Conservation (phyloP, 1,139 yeast species). For the Pneumocystis murina region DNA sequence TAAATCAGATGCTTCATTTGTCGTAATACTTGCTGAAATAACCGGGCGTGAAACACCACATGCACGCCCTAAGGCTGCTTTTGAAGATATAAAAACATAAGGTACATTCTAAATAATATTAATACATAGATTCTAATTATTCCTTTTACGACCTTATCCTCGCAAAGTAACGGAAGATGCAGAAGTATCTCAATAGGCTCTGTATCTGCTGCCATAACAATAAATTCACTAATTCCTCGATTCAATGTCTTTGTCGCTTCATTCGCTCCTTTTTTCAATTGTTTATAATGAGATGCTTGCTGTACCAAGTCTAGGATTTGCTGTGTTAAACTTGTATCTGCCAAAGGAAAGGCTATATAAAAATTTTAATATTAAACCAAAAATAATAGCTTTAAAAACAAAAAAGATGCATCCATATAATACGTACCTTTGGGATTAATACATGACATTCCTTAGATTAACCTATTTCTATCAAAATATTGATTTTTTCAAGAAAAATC, state of each 20-base stretch:
- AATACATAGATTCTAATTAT: neutral
- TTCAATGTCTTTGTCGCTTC: slow-evolving; percentile 99
- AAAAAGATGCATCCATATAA: neutral
- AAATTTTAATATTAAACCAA: neutral
- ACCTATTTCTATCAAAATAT: too few species aligned
- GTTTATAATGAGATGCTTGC: slow-evolving; percentile 96
- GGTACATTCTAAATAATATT: slow-evolving; percentile 39
- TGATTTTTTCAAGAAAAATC: too few species aligned
- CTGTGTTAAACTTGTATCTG: slow-evolving; percentile 88
- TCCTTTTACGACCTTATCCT: slow-evolving; percentile 62
- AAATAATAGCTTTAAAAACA: neutral
- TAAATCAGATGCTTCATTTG: slow-evolving; percentile 96
- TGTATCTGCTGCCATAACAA: slow-evolving; percentile 99
- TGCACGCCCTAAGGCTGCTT: slow-evolving; percentile 98
- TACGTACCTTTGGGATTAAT: neutral
- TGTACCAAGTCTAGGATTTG: slow-evolving; percentile 96
- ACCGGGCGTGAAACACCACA: slow-evolving; percentile 99
- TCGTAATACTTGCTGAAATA: slow-evolving; percentile 94
- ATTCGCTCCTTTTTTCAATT: slow-evolving; percentile 97
- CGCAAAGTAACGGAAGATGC: slow-evolving; percentile 94
- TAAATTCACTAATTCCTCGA: slow-evolving; percentile 99
- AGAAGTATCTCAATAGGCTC: slow-evolving; percentile 97
- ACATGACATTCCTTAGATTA: neutral
- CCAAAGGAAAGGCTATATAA: slow-evolving; percentile 75
- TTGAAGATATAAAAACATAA: slow-evolving; percentile 95